Evolutionary conservation across 2,329 filamentous ascomycete species (phyloP).

Genomic region (Fusarium poae): DNA sequence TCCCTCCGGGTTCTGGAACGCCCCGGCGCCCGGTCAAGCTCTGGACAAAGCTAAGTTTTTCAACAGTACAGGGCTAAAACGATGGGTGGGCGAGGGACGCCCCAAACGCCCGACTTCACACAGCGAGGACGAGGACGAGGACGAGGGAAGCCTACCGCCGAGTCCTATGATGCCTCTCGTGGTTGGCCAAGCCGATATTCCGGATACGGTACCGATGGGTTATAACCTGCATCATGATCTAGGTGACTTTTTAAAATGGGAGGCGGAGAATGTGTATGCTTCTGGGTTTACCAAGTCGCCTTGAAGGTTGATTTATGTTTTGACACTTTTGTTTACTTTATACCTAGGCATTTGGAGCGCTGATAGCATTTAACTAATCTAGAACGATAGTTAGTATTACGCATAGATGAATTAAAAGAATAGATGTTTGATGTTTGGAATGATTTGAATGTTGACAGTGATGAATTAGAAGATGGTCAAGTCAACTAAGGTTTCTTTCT

Average conservation of each 20-base stretch:
- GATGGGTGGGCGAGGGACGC: conserved; percentile 55
- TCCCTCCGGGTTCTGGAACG: conserved; percentile 54
- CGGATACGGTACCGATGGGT: conserved; percentile 65
- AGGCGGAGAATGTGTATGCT: conserved; percentile 63
- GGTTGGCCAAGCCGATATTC: conserved; percentile 51
- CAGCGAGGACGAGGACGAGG: conserved; percentile 45
- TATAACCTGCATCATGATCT: conserved; percentile 71
- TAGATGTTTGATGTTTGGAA: conserved; percentile 4
- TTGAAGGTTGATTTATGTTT: conserved; percentile 9
- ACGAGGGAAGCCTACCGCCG: conserved; percentile 59
- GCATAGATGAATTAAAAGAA: conserved; percentile 37
- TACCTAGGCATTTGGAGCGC: conserved; percentile 35
- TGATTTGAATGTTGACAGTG: background rate
- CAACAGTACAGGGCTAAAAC: conserved; percentile 50
- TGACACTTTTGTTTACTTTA: conserved; percentile 16
- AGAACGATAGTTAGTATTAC: conserved; percentile 16
- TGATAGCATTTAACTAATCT: conserved; percentile 27
- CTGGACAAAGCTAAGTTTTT: conserved; percentile 53
- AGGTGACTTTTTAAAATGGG: conserved; percentile 70
- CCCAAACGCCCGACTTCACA: conserved; percentile 50
- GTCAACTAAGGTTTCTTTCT: background rate
- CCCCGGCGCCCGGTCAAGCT: conserved; percentile 33
- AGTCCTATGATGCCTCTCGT: conserved; percentile 64
- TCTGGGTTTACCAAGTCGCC: conserved; percentile 45
- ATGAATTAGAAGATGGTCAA: background rate